Evolutionary conservation across 202 grass and related monocot genomes (phyloP).

Genomic region (Carex arenaria): DNA sequence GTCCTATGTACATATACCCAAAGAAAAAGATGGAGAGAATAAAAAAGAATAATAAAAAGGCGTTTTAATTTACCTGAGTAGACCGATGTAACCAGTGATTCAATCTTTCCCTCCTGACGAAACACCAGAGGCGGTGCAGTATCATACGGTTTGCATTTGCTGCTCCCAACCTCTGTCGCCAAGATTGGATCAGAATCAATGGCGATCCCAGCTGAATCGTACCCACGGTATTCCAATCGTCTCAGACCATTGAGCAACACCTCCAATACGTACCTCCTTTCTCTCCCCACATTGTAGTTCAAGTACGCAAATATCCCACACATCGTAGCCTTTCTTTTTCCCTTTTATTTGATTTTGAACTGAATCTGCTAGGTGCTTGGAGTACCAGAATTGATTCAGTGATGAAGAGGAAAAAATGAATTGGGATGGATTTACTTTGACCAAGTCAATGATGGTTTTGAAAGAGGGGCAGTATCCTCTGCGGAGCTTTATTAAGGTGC

Average conservation of each 20-base stretch:
- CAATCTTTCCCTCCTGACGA: conserved; percentile 93
- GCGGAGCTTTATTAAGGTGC: too few relatives aligned
- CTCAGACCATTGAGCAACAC: conserved; percentile 87
- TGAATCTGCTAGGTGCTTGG: not conserved
- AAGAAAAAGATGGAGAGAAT: not conserved
- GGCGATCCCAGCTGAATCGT: conserved; percentile 87
- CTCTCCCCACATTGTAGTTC: conserved; percentile 85
- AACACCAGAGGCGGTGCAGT: conserved; percentile 60
- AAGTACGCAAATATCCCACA: conserved; percentile 99
- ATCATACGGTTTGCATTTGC: conserved; percentile 24
- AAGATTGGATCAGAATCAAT: conserved; percentile 51
- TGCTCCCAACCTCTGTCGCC: not conserved
- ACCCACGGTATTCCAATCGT: conserved; percentile 93
- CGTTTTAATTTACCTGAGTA: conserved; percentile 52
- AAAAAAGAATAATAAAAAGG: not conserved
- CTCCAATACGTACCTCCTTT: conserved; percentile 86
- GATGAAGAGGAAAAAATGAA: not conserved
- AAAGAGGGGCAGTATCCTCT: not conserved
- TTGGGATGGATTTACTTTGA: conserved; percentile 14
- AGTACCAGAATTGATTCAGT: not conserved
- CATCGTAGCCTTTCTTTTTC: conserved; percentile 23
- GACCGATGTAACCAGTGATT: conserved; percentile 78
- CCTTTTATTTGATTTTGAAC: not conserved
- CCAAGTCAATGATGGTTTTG: not conserved
- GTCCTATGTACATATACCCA: not conserved